Evolutionary conservation across 73 alveolate genomes (phyloP).

Genomic region (Blepharisma stoltei): DNA sequence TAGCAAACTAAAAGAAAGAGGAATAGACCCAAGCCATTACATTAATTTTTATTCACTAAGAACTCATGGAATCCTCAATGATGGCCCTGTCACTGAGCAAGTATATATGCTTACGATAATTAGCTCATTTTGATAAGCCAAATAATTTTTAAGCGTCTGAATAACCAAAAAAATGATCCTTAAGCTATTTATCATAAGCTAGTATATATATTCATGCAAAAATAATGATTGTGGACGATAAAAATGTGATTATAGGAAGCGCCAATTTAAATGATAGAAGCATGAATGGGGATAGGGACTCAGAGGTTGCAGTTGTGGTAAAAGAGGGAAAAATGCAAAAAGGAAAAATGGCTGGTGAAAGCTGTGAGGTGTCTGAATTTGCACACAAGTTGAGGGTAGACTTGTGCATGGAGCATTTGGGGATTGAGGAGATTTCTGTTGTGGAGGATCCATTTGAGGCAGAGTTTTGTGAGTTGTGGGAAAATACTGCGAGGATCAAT

Average conservation of each 20-base stretch:
- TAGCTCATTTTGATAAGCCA: too few relatives aligned
- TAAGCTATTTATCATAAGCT: too few relatives aligned
- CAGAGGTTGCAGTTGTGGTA: slow-evolving; percentile 80
- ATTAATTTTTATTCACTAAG: slow-evolving; percentile 86
- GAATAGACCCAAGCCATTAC: slow-evolving; percentile 71
- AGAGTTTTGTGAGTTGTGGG: slow-evolving; percentile 54
- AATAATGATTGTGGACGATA: slow-evolving; percentile 93
- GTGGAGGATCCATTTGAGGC: slow-evolving; percentile 70
- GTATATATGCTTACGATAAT: slow-evolving; percentile 83
- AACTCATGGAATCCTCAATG: slow-evolving; percentile 69
- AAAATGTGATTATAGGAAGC: slow-evolving; percentile 85
- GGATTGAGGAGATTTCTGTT: slow-evolving; percentile 47
- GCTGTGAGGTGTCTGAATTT: slow-evolving; percentile 36
- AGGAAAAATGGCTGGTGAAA: slow-evolving; percentile 39
- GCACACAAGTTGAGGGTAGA: slow-evolving; percentile 61
- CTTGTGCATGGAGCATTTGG: slow-evolving; percentile 85
- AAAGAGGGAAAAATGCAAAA: slow-evolving; percentile 42
- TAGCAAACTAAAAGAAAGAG: slow-evolving; percentile 52
- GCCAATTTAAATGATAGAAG: slow-evolving; percentile 98
- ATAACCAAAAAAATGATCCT: too few relatives aligned
- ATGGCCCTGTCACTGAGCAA: slow-evolving; percentile 81
- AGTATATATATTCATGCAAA: slow-evolving; percentile 92
- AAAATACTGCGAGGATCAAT: slow-evolving; percentile 62
- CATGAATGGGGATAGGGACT: slow-evolving; percentile 96
- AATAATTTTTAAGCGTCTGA: too few relatives aligned